Conservation (phyloP, 2,329 filamentous ascomycete genomes). For the Penicillium nordicum region DNA sequence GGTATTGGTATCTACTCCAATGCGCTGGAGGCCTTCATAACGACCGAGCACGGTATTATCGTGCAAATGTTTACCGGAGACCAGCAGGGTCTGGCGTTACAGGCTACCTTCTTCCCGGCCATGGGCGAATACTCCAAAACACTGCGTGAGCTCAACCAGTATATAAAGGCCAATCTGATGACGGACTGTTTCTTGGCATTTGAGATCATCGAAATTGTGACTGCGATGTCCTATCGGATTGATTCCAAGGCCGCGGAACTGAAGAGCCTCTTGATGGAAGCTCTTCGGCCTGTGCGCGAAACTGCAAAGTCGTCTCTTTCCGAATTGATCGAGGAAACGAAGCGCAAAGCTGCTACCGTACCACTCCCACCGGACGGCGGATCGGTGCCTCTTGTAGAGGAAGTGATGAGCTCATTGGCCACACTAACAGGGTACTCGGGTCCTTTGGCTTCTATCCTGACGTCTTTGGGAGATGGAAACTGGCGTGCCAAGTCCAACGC, state of each 20-base stretch:
- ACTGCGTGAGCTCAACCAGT: slow-evolving; percentile 79
- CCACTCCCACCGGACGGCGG: slow-evolving; percentile 75
- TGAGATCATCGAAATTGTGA: slow-evolving; percentile 89
- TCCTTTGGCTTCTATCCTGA: slow-evolving; percentile 83
- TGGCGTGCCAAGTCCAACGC: slow-evolving; percentile 67
- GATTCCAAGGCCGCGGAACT: slow-evolving; percentile 82
- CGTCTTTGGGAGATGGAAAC: slow-evolving; percentile 87
- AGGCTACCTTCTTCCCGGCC: slow-evolving; percentile 71
- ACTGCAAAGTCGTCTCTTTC: slow-evolving; percentile 83
- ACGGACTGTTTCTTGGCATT: slow-evolving; percentile 95
- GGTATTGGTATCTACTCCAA: slow-evolving; percentile 86
- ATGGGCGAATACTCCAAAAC: slow-evolving; percentile 82
- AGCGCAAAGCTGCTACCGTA: slow-evolving; percentile 63
- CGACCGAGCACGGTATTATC: slow-evolving; percentile 87
- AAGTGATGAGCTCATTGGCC: slow-evolving; percentile 82
- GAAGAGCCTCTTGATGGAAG: slow-evolving; percentile 76
- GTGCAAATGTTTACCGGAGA: slow-evolving; percentile 80
- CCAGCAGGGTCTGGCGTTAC: slow-evolving; percentile 77
- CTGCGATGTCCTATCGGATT: slow-evolving; percentile 71
- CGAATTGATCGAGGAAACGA: slow-evolving; percentile 80
- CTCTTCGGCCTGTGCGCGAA: slow-evolving; percentile 83
- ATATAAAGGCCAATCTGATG: slow-evolving; percentile 79
- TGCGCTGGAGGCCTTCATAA: slow-evolving; percentile 80
- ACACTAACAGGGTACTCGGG: slow-evolving; percentile 82
- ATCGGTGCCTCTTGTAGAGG: slow-evolving; percentile 70